phyloP scores from a whole-genome alignment of 495 filamentous ascomycete genomes.

The Friedmanniomyces simplex region DNA sequence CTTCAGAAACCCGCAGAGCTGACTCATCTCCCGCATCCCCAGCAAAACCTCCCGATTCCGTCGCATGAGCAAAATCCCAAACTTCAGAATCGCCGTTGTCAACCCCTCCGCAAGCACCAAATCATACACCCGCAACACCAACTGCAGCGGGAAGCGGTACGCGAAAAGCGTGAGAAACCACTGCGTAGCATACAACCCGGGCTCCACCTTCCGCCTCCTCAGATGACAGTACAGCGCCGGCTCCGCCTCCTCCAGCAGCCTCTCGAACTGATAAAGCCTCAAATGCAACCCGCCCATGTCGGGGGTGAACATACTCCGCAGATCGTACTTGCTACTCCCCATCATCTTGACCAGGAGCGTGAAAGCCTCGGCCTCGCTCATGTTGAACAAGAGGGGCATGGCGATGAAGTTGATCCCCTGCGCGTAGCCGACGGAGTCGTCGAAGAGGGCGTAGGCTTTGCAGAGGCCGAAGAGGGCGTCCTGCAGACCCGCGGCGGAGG shows the following conservation, averaged over 20 bases:
- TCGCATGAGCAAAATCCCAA: conserved; percentile 89
- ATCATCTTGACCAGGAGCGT: conserved; percentile 86
- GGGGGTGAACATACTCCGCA: conserved; percentile 86
- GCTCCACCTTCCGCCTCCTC: conserved; percentile 72
- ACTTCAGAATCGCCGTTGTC: conserved; percentile 73
- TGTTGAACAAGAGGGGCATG: conserved; percentile 97
- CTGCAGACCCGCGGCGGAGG: conserved; percentile 77
- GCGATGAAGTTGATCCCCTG: conserved; percentile 98
- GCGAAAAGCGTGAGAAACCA: conserved; percentile 99
- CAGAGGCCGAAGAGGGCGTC: conserved; percentile 91
- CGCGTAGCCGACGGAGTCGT: conserved; percentile 89
- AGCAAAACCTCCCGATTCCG: conserved; percentile 76
- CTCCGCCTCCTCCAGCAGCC: conserved; percentile 86
- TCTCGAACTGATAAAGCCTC: conserved; percentile 88
- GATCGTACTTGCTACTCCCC: conserved; percentile 69
- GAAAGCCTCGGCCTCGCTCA: conserved; percentile 97
- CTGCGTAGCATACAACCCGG: conserved; percentile 92
- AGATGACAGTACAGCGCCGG: conserved; percentile 94
- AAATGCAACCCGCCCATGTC: conserved; percentile 96
- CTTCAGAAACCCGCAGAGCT: conserved; percentile 79
- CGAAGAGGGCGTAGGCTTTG: conserved; percentile 94
- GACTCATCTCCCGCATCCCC: conserved; percentile 78
- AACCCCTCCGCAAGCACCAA: conserved; percentile 91
- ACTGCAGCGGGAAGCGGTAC: conserved; percentile 91
- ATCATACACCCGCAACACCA: conserved; percentile 94